Base-by-base conservation (phyloP, 1,284 basidiomycete species). In the Thelephora terrestris region DNA sequence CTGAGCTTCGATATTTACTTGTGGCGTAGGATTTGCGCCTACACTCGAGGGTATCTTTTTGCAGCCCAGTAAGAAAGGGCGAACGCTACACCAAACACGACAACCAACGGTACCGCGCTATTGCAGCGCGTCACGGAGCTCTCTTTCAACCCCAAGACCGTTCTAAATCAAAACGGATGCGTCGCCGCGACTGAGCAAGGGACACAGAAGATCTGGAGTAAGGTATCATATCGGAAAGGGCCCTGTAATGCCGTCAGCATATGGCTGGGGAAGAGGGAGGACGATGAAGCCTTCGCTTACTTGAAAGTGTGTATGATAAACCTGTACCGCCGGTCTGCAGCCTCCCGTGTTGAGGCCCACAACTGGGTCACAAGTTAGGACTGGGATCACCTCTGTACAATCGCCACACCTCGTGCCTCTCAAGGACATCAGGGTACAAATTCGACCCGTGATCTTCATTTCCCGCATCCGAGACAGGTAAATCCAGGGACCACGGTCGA, bases 81-180 rank as follows among this genome's bases (percentile, higher is more conserved):
- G 27, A 43, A 34, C 5, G n/a, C 14, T 29, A 38, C 10, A 35
- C 10, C 17, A 20, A 40, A 47, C 16, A 34, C 3, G 42, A 20
- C 25, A 25, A 43, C 56, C 43, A 21, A 59, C 64, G 36, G 58
- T 54, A 20, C 61, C 61, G 29, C 55, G 55, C 47, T 69, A n/a
- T n/a, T n/a, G n/a, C n/a, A n/a, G n/a, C n/a, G n/a, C n/a, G n/a
- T n/a, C n/a, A n/a, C 61, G 58, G 12, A 70, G 56, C 35, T 63
- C 66, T 47, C 62, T 59, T 47, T 70, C 64, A 38, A 70, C 66
- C 3, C 67, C 68, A 46, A 71, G 62, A 4, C 69, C 69, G 53
- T 71, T 71, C 53, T 68, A 65, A 35, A 69, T 59, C 16, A 68
- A 57, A 7, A 68, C 62, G 48, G 68, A 63, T 5, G 61, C 48